Base-by-base conservation (phyloP, 768 basidiomycete genomes). In the Podaxis rugospora region DNA sequence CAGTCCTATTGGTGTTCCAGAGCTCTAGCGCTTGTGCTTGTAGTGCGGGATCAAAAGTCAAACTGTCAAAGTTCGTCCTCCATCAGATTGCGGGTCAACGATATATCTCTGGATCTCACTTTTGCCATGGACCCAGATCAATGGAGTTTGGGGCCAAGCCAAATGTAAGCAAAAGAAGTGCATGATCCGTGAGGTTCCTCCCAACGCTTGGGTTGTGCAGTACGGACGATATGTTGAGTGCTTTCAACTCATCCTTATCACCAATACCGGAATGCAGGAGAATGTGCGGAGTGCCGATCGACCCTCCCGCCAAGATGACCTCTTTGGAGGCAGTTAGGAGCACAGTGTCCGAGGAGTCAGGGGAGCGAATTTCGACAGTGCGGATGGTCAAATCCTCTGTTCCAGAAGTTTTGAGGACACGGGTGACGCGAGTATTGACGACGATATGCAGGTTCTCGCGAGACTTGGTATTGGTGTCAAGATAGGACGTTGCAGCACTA, bases 401-500 rank as follows among this genome's bases (percentile, higher is more conserved):
- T 16, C 5, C 40, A 18, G 18, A 5, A 18, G 1, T 32, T 25
- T 55, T 52, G 3, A 65, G 59, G 16, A 71, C 53, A 16, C 66
- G 65, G 4, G 65, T 66, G 4, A 70, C 73, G 40, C 66, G 66
- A 1, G 71, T 69, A 50, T 72, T 66, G 6, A 71, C 35, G 3
- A 76, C 40, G 23, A 76, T 66, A 36, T 73, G 60, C n/a, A 76
- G 50, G 54, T 76, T 76, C 18, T 50, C 28, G 3, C 74, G 68
- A 0, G 44, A 51, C 5, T 67, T 51, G 28, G 67, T 66, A 16
- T 69, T 59, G 0, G 62, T 49, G 1, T 61, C 63, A n/a, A 72
- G 67, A 54, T 72, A 72, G 2, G 68, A 62, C 10, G 66, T 69
- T 1, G 70, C 68, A 32, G 70, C 58, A 47, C 69, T 70, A 44